Evolutionary conservation across 345 rosid species (phyloP), one percentile per base, ranked within the genome.

Genomic region (Ricinus communis): DNA sequence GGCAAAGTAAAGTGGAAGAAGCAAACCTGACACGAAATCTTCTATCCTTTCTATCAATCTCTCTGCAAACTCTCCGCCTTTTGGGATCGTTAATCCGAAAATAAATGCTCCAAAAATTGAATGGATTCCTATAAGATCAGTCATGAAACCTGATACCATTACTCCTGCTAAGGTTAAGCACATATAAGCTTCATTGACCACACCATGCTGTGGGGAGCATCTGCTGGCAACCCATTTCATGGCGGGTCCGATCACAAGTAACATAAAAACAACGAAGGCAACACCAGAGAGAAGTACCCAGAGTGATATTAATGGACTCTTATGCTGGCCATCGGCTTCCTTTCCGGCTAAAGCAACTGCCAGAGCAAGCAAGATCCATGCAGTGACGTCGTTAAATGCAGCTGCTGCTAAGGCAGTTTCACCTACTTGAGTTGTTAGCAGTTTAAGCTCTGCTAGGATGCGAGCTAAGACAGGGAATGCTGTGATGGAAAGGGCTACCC

Each of bases 391-490:
- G 73, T 93, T 93, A 74, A 93, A 86, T 33, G 97, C 96, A 22
- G 98, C 98, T 0, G 98, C 93, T 5, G 97, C 89, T 93, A 91
- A 91, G 46, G 97, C 98, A 0, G 85, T 85, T 73, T 88, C 87
- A 2, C 98, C 96, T 0, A 91, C 62, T 28, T 41, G 75, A 24
- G 97, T 90, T 0, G 96, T 91, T 14, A 94, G 73, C 31, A 91
- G 86, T 74, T 79, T 94, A 58, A 94, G 90, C 81, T 94, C 97
- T 0, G 98, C 98, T 41, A 91, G 75, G n/a, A 94, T 90, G 25
- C 97, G 93, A 24, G 97, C 96, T 12, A 94, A 86, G 0, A 91
- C 96, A 0, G 98, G 98, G 74, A 94, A 94, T 18, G 97, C 97
- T 3, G 98, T 94, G 81, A 93, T 90, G 10, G 98, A 93, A 72